These are phyloP conservation scores for Blastomyces parvus DNA, from an alignment of 2,329 filamentous ascomycete genomes.

Conservation along the genomic window DNA sequence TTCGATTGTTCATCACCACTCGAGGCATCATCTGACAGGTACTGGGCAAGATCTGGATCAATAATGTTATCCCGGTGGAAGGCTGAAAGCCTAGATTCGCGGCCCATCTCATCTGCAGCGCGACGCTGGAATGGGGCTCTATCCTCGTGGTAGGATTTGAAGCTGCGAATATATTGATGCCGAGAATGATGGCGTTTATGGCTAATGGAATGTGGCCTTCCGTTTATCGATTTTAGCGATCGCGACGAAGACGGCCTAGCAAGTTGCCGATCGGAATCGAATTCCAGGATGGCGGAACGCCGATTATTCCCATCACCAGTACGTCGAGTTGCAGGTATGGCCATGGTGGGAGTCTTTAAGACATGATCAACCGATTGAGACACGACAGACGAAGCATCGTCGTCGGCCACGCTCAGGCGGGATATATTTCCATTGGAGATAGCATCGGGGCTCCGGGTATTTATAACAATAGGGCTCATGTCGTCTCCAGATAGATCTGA, in stretches of 20 bases:
- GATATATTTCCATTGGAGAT: slow-evolving; percentile 39
- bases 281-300: slow-evolving; percentile 82
- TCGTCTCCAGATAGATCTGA: slow-evolving; percentile 78
- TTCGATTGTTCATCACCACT: slow-evolving; percentile 88
- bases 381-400: slow-evolving; percentile 38
- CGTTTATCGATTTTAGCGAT: slow-evolving; percentile 64
- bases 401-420: slow-evolving; percentile 37
- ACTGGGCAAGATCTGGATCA: slow-evolving; percentile 87
- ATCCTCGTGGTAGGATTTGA: slow-evolving; percentile 65
- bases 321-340: slow-evolving; percentile 55
- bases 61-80: slow-evolving; percentile 99
- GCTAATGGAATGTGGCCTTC: slow-evolving; percentile 65
- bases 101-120: slow-evolving; percentile 55
- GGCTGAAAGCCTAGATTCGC: slow-evolving; percentile 64
- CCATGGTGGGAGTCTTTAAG: slow-evolving; percentile 50
- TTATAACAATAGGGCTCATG: slow-evolving; percentile 51
- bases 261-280: slow-evolving; percentile 66
- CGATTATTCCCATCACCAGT: slow-evolving; percentile 67
- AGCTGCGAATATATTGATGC: slow-evolving; percentile 68
- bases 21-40: slow-evolving; percentile 88
- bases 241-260: slow-evolving; percentile 89
- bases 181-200: slow-evolving; percentile 84
- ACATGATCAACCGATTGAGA: slow-evolving; percentile 40
- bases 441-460: slow-evolving; percentile 53
- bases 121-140: slow-evolving; percentile 79